Evolutionary conservation across 2,329 filamentous ascomycete genomes (phyloP).

Genomic region (Aspergillus melleus): DNA sequence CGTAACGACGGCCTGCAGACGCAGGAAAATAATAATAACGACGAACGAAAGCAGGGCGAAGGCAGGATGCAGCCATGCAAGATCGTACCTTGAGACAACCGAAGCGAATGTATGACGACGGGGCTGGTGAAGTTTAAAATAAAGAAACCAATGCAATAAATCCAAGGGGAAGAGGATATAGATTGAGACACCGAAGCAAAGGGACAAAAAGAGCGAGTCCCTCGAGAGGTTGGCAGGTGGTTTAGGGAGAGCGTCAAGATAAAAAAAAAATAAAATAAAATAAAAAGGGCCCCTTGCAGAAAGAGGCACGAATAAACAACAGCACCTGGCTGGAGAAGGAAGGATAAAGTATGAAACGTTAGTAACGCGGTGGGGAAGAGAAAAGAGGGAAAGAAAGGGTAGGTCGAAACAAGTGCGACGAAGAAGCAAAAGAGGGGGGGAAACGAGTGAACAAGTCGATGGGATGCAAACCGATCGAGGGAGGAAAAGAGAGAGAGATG

Average conservation of each 20-base stretch:
- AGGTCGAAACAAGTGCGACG: slow-evolving; percentile 12
- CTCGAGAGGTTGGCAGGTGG: slow-evolving; percentile 14
- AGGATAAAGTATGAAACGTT: slow-evolving; percentile 21
- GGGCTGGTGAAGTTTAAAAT: slow-evolving; percentile 6
- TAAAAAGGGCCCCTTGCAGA: slow-evolving; percentile 20
- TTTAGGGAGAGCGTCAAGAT: slow-evolving; percentile 12
- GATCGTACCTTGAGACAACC: slow-evolving; percentile 9
- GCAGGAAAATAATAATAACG: slow-evolving; percentile 3
- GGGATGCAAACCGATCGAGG: slow-evolving; percentile 15
- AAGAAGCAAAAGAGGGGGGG: slow-evolving; percentile 9
- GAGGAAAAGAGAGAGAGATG: slow-evolving; percentile 10
- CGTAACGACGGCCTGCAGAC: not conserved
- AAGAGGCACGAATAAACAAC: slow-evolving; percentile 22
- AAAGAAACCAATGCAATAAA: not conserved
- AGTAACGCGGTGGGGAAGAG: slow-evolving; percentile 13
- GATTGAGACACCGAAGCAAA: slow-evolving; percentile 10
- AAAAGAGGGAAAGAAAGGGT: slow-evolving; percentile 15
- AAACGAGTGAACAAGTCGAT: slow-evolving; percentile 24
- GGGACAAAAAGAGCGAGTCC: slow-evolving; percentile 11
- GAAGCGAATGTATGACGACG: slow-evolving; percentile 15
- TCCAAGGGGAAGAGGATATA: slow-evolving; percentile 7
- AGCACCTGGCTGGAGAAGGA: slow-evolving; percentile 29
- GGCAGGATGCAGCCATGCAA: slow-evolving; percentile 2
- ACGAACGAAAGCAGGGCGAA: not conserved
- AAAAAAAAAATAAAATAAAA: slow-evolving; percentile 14